Base-by-base conservation (phyloP, 768 basidiomycete genomes). In the Boletellus ananas region DNA sequence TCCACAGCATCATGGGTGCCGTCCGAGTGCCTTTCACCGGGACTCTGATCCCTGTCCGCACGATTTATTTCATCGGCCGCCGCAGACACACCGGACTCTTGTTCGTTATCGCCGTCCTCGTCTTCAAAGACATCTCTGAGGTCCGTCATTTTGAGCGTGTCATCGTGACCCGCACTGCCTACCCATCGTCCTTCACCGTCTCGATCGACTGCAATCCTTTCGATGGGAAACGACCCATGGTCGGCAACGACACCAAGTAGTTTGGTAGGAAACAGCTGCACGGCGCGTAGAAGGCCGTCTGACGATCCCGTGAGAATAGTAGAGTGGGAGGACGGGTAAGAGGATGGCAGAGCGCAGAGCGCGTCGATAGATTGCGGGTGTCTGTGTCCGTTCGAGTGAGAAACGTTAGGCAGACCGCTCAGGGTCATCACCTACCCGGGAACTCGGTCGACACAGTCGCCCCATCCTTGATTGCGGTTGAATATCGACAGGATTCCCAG, bases 311-410 rank as follows among this genome's bases (percentile, higher is more conserved):
- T 93, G 2, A 94, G 77, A 51, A 96, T 79, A 2, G 85, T 81
- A 14, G 83, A 78, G 59, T 85, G 78, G 50, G 82, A 78, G 42
- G 77, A 76, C 1, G 81, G 77, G 49, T 87, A 74, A 17, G 74
- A 75, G 4, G 77, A 67, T 3, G 89, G 87, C 16, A 96, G 66
- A 39, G 80, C 68, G 59, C 90, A 91, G 31, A 96, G 75, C 6
- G 94, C 83, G 61, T 96, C 94, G 42, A 96, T 80, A 11, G 92
- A 94, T 55, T 90, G 79, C 5, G 94, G 94, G 67, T 96, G 94
- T 3, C 92, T 94, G 45, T 49, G 55, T 40, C n/a, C 46, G 33
- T 34, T 49, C 23, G 21, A 21, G 55, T 64, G 51, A 61, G 51
- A 44, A 36, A 51, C 17, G 6, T 35, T 44, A 16, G 25, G 31